Evolutionary conservation across 257 asterid species (phyloP).

Genomic region (Plectranthus barbatus): DNA sequence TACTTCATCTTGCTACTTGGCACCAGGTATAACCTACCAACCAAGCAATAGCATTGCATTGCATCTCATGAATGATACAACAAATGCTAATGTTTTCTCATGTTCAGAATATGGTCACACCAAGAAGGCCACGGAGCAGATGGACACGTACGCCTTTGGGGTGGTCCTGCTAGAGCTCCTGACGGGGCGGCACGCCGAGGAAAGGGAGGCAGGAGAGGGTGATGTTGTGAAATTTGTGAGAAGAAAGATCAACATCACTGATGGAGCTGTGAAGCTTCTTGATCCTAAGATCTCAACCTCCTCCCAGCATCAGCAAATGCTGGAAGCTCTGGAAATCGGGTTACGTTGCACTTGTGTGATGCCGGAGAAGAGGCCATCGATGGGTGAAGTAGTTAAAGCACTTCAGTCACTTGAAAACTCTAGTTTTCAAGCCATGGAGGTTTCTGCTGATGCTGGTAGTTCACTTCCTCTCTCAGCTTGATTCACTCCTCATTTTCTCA

Average conservation of each 20-base stretch:
- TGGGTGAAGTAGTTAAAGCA: conserved; percentile 46
- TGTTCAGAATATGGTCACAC: conserved; percentile 54
- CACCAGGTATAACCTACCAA: conserved; percentile 62
- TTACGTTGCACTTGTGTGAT: conserved; percentile 49
- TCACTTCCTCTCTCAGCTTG: conserved; percentile 35
- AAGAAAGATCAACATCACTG: conserved; percentile 63
- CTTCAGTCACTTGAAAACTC: conserved; percentile 41
- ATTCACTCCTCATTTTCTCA: conserved; percentile 16
- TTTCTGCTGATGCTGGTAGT: conserved; percentile 21
- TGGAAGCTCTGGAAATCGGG: conserved; percentile 58
- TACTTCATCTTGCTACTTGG: conserved; percentile 55
- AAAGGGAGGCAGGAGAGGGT: conserved; percentile 19
- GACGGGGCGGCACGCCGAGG: conserved; percentile 60
- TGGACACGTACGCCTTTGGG: conserved; percentile 64
- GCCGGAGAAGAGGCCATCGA: conserved; percentile 75
- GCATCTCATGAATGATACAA: too few species aligned
- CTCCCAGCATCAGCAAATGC: conserved; percentile 40
- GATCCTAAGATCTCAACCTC: conserved; percentile 48
- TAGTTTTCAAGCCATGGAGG: conserved; percentile 20
- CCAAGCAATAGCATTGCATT: too few species aligned
- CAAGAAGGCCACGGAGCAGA: conserved; percentile 60
- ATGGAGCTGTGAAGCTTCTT: conserved; percentile 53
- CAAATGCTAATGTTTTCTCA: neutral
- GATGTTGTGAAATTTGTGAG: conserved; percentile 82
- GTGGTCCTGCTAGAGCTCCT: conserved; percentile 66